A percentile compares a stretch with the other conserved stretches of the same genome.
phyloP scores from a whole-genome alignment of 352 stramenopile species.

The Chrysophaeum taylorii region DNA sequence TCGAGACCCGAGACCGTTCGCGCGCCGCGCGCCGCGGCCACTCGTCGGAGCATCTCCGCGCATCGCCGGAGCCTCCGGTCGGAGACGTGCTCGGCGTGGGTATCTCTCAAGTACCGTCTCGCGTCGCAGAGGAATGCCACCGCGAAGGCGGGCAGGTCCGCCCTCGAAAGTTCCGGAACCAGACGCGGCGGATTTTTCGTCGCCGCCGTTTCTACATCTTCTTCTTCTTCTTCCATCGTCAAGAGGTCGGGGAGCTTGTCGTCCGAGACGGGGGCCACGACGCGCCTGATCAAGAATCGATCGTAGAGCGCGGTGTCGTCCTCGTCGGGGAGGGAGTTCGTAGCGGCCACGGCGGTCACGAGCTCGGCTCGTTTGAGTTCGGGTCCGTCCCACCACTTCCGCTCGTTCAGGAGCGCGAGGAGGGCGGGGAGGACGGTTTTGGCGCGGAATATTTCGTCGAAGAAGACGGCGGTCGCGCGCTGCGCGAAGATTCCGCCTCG shows the following conservation, averaged over 20 bases:
- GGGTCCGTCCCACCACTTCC: slow-evolving; percentile 46
- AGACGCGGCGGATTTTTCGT: background rate
- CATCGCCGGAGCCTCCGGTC: background rate
- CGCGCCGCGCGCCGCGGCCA: background rate
- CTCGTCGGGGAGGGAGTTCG: slow-evolving; percentile 45
- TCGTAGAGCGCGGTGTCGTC: slow-evolving; percentile 47
- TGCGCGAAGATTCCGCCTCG: slow-evolving; percentile 37
- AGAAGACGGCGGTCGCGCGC: slow-evolving; percentile 39
- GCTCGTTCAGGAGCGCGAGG: slow-evolving; percentile 50
- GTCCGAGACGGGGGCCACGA: slow-evolving; percentile 41
- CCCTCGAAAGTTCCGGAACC: background rate
- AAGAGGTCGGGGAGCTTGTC: slow-evolving; percentile 35
- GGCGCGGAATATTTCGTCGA: slow-evolving; percentile 56
- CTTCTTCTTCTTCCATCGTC: slow-evolving; percentile 26
- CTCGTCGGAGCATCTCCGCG: background rate
- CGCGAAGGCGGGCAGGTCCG: background rate
- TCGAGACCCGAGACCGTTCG: background rate
- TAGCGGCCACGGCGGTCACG: slow-evolving; percentile 47
- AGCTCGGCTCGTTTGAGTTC: slow-evolving; percentile 34
- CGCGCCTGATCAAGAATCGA: slow-evolving; percentile 43
- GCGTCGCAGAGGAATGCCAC: background rate
- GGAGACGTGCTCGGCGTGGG: background rate
- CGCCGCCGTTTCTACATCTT: slow-evolving; percentile 1
- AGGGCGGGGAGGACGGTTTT: slow-evolving; percentile 47
- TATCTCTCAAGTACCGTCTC: background rate